phyloP scores from a whole-genome alignment of 495 filamentous ascomycete genomes.

The Daldinia grandis region DNA sequence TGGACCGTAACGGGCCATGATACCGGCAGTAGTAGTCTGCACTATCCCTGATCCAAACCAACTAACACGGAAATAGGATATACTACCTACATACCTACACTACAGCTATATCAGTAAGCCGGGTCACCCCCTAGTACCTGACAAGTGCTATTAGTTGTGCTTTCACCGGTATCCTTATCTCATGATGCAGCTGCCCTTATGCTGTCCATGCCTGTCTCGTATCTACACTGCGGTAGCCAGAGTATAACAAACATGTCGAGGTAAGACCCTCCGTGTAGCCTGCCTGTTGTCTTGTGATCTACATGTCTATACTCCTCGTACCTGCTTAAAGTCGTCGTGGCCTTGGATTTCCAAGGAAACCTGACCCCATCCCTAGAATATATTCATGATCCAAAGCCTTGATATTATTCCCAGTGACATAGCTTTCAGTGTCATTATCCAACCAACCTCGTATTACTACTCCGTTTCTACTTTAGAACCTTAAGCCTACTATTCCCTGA shows the following conservation, averaged over 20 bases:
- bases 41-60: not conserved
- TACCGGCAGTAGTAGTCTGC: not conserved
- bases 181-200: slow-evolving; percentile 13
- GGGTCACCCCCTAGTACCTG: not conserved
- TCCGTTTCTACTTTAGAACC: not conserved
- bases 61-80: slow-evolving; percentile 1
- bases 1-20: not conserved
- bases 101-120: slow-evolving; percentile 21
- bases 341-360: not conserved
- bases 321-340: not conserved
- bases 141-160: not conserved
- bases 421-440: not conserved
- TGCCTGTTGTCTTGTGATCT: slow-evolving; percentile 12
- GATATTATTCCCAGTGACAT: not conserved
- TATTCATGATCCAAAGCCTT: slow-evolving; percentile 4
- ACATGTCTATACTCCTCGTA: slow-evolving; percentile 1
- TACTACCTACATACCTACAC: not conserved
- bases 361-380: slow-evolving; percentile 2
- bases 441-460: not conserved
- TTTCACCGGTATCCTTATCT: slow-evolving; percentile 8
- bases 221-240: slow-evolving; percentile 11
- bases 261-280: slow-evolving; percentile 4
- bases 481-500: not conserved
- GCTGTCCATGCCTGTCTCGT: slow-evolving; percentile 5
- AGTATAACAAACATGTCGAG: not conserved